Evolutionary conservation across 2,329 filamentous ascomycete genomes (phyloP).

Genomic region (Cercospora sp.): DNA sequence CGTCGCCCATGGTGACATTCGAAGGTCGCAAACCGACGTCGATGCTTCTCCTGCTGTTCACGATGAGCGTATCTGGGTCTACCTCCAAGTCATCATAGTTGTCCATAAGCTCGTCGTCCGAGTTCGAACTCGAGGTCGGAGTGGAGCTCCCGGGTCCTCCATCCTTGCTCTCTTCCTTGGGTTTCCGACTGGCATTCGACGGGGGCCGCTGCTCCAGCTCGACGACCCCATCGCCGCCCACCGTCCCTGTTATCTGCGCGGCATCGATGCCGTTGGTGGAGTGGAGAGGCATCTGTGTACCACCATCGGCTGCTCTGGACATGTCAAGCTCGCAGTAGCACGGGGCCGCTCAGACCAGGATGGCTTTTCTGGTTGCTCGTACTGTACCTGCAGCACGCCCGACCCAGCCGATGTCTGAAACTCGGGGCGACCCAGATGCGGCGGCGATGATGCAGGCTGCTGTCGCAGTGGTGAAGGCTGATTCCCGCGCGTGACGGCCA

Average conservation of each 20-base stretch:
- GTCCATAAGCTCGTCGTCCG: conserved; percentile 43
- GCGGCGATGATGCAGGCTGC: background rate
- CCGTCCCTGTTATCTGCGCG: conserved; percentile 26
- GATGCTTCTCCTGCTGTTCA: conserved; percentile 38
- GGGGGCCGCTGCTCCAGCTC: conserved; percentile 19
- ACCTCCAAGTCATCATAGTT: conserved; percentile 44
- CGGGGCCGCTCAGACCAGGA: background rate
- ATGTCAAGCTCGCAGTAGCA: background rate
- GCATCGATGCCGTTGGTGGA: conserved; percentile 28
- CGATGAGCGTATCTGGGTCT: conserved; percentile 41
- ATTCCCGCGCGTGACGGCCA: background rate
- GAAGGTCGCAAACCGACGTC: conserved; percentile 28
- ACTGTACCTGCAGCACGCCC: conserved; percentile 12
- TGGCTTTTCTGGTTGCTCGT: background rate
- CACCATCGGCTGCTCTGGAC: background rate
- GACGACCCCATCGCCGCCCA: conserved; percentile 26
- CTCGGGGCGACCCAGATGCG: background rate
- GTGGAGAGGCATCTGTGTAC: background rate
- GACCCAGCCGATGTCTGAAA: conserved; percentile 1
- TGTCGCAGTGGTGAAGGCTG: background rate
- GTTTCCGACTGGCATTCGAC: background rate
- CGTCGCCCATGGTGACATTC: conserved; percentile 11
- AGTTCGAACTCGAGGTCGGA: conserved; percentile 12
- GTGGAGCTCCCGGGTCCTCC: background rate
- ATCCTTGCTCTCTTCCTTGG: conserved; percentile 8